Evolutionary conservation across 305 asterid genomes (phyloP).

Genomic region (Galium porrigens): DNA sequence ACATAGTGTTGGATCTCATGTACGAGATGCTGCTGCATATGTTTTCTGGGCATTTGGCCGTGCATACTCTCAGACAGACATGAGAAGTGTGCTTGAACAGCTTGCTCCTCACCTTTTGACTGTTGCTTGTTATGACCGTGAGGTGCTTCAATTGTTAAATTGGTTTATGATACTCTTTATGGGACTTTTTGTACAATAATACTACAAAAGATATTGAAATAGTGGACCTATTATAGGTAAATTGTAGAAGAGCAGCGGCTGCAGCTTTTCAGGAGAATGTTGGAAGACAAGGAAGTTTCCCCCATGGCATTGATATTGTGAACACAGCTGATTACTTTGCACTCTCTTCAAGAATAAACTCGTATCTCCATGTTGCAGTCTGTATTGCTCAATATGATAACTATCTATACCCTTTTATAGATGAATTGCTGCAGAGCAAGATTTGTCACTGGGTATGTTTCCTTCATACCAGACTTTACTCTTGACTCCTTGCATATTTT

Average conservation of each 20-base stretch:
- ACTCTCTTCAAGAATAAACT: conserved; percentile 73
- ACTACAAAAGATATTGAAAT: conserved; percentile 21
- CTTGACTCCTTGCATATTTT: not conserved
- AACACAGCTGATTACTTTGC: conserved; percentile 93
- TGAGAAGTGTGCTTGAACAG: conserved; percentile 65
- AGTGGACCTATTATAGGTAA: conserved; percentile 47
- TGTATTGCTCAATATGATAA: conserved; percentile 71
- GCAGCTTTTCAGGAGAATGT: conserved; percentile 99
- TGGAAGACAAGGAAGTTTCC: conserved; percentile 86
- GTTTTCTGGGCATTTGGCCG: conserved; percentile 99
- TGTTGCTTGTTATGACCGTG: conserved; percentile 95
- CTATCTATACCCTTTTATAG: conserved; percentile 68
- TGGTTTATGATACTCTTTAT: conserved; percentile 7
- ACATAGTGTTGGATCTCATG: conserved; percentile 96
- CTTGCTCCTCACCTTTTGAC: conserved; percentile 83
- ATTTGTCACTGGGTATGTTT: conserved; percentile 91
- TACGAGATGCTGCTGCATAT: conserved; percentile 99
- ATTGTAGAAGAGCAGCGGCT: conserved; percentile 98
- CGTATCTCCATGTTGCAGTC: conserved; percentile 79
- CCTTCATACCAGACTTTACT: conserved; percentile 3
- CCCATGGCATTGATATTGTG: conserved; percentile 84
- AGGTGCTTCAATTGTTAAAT: conserved; percentile 38
- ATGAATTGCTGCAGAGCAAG: conserved; percentile 66
- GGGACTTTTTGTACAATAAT: conserved; percentile 5
- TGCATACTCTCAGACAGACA: conserved; percentile 71